Evolutionary conservation across 495 filamentous ascomycete species (phyloP), one percentile per base, ranked within the genome.

Genomic region (Physcia stellaris): DNA sequence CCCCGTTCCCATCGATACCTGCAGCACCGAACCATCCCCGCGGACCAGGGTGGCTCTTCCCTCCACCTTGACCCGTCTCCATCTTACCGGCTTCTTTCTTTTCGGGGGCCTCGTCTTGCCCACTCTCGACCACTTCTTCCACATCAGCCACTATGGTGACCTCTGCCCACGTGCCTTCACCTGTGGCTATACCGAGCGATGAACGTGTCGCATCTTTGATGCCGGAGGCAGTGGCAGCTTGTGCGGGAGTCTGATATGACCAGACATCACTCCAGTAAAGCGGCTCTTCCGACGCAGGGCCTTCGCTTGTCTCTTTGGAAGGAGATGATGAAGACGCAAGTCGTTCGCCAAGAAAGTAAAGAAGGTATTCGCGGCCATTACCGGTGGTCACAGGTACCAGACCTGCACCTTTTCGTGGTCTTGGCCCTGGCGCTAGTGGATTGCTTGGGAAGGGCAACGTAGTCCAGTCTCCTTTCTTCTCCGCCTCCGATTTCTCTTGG

Each of bases 41-140:
- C 13, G 67, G 67, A 0, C 68, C 67, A 0, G 70, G 68, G 50
- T 74, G 70, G 6, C 63, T 50, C 41, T 73, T 72, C 0, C 68
- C 68, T 24, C 54, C 54, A 4, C 41, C 36, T 12, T 44, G 38
- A n/a, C n/a, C n/a, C 5, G 26, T 39, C 12, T 46, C 43, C 2
- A 16, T 16, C 18, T 23, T 35, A 6, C 28, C 37, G 17, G 37
- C 37, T 18, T 47, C 46, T n/a, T n/a, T n/a, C n/a, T n/a, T n/a
- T n/a, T n/a, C n/a, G n/a, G n/a, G n/a, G n/a, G n/a, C n/a, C n/a
- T n/a, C n/a, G n/a, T n/a, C n/a, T n/a, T n/a, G n/a, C n/a, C n/a
- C n/a, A n/a, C n/a, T n/a, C n/a, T n/a, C n/a, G n/a, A n/a, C n/a
- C n/a, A n/a, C n/a, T n/a, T n/a, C n/a, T 27, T 56, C 43, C 47